Percentiles rank a stretch among this genome's conserved stretches.
Conservation (phyloP, 2,329 filamentous ascomycete species). For the Aulographum hederae region DNA sequence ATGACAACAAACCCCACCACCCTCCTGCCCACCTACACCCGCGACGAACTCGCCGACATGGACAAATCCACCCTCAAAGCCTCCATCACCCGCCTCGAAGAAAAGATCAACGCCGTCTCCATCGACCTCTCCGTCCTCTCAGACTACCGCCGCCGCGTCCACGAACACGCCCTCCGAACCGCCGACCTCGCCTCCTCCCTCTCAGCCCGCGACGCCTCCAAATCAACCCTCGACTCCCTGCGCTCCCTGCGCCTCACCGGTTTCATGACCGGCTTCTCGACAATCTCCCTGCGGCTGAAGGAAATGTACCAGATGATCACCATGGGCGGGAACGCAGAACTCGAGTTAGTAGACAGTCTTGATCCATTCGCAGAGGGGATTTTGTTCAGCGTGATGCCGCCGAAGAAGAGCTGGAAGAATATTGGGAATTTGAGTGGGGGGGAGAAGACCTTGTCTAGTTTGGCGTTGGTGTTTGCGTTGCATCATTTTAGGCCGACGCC, state of each 20-base stretch:
- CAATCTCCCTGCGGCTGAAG: conserved; percentile 85
- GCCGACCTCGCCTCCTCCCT: conserved; percentile 69
- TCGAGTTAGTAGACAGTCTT: conserved; percentile 88
- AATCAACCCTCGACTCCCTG: conserved; percentile 83
- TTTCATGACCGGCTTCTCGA: conserved; percentile 95
- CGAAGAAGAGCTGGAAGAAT: conserved; percentile 99
- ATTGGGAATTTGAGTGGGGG: conserved; percentile 91
- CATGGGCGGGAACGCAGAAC: conserved; percentile 95
- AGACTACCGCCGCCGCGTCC: conserved; percentile 72
- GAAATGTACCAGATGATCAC: conserved; percentile 99
- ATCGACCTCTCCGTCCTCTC: conserved; percentile 79
- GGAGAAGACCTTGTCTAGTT: conserved; percentile 85
- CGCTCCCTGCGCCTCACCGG: conserved; percentile 79
- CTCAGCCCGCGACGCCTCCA: conserved; percentile 61
- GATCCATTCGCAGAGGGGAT: conserved; percentile 97
- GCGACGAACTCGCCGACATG: conserved; percentile 46
- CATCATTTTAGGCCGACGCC: conserved; percentile 98
- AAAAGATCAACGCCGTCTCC: conserved; percentile 65
- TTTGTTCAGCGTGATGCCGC: conserved; percentile 94
- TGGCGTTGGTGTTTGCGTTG: conserved; percentile 92
- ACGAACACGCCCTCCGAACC: conserved; percentile 67
- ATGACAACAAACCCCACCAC: not conserved
- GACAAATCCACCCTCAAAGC: conserved; percentile 44
- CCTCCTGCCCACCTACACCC: conserved; percentile 56
- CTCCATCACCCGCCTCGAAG: conserved; percentile 47